These are phyloP conservation scores for Flammula alnicola DNA, from an alignment of 1,284 basidiomycete species.

Conservation along the genomic window DNA sequence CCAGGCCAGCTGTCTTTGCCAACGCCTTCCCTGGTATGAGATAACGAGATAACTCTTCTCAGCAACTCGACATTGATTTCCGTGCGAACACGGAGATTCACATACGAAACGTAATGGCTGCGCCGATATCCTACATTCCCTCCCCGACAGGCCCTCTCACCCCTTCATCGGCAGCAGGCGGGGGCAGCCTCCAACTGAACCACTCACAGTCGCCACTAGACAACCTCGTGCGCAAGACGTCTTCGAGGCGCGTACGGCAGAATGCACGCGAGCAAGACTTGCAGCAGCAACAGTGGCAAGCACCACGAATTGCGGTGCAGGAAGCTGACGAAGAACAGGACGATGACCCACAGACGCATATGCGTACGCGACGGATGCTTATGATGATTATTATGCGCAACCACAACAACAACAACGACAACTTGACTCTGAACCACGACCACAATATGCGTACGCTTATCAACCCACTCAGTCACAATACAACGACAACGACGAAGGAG, in stretches of 20 bases:
- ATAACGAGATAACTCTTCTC: too few relatives aligned
- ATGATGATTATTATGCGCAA: background rate
- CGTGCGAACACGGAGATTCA: background rate
- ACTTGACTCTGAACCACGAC: too few relatives aligned
- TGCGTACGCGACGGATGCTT: background rate
- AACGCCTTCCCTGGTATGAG: too few relatives aligned
- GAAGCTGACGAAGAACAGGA: conserved; percentile 2
- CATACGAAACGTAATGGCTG: conserved; percentile 7
- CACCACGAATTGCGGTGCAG: conserved; percentile 6
- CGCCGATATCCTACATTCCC: conserved; percentile 15
- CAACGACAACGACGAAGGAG: too few relatives aligned
- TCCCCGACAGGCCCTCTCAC: conserved; percentile 10
- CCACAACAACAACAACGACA: background rate
- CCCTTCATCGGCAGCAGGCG: background rate
- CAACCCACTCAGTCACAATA: too few relatives aligned
- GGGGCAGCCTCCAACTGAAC: conserved; percentile 7
- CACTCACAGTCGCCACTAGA: conserved; percentile 39
- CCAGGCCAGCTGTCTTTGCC: too few relatives aligned
- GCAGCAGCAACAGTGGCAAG: conserved; percentile 5
- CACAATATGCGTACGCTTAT: too few relatives aligned
- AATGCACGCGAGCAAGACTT: conserved; percentile 10
- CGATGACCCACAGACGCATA: background rate
- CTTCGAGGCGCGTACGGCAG: conserved; percentile 28
- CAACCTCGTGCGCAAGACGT: conserved; percentile 41
- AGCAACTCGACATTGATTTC: background rate